Conservation (phyloP, 1,284 basidiomycete genomes). For the Pisolithus thermaeus region DNA sequence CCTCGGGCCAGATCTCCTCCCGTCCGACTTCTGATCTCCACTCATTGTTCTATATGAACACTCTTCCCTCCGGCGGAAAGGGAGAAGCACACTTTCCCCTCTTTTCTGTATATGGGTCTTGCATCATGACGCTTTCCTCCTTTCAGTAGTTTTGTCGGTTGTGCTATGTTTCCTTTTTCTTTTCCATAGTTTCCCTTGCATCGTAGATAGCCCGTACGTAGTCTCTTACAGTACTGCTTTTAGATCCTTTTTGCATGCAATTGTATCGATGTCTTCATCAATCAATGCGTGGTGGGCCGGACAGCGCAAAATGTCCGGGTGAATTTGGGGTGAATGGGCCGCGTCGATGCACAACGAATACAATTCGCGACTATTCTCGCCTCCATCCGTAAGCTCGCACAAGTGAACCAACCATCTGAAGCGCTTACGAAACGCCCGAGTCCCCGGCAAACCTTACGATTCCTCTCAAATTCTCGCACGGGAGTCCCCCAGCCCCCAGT, state of each 20-base stretch:
- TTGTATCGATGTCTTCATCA: neutral
- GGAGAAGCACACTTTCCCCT: neutral
- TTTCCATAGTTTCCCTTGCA: neutral
- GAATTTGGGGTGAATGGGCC: too few species aligned
- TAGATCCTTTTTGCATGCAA: neutral
- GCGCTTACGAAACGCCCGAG: conserved; percentile 37
- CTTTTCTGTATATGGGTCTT: neutral
- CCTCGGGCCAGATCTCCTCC: too few species aligned
- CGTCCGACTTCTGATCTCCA: too few species aligned
- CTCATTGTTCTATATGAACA: too few species aligned
- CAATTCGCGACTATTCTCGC: neutral
- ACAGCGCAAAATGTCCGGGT: too few species aligned
- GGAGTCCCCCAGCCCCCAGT: conserved; percentile 51
- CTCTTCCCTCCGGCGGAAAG: too few species aligned
- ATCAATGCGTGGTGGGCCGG: too few species aligned
- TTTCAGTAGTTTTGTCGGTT: neutral
- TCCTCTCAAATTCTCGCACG: conserved; percentile 65
- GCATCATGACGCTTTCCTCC: neutral
- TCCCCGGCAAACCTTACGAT: conserved; percentile 31
- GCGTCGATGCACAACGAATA: too few species aligned
- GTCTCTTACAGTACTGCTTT: neutral
- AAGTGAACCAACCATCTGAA: conserved; percentile 62
- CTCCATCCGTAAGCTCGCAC: conserved; percentile 57
- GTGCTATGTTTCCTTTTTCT: neutral
- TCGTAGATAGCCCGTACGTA: neutral